Evolutionary conservation across 2,329 filamentous ascomycete genomes (phyloP).

Genomic region (Calonectria hongkongensis): DNA sequence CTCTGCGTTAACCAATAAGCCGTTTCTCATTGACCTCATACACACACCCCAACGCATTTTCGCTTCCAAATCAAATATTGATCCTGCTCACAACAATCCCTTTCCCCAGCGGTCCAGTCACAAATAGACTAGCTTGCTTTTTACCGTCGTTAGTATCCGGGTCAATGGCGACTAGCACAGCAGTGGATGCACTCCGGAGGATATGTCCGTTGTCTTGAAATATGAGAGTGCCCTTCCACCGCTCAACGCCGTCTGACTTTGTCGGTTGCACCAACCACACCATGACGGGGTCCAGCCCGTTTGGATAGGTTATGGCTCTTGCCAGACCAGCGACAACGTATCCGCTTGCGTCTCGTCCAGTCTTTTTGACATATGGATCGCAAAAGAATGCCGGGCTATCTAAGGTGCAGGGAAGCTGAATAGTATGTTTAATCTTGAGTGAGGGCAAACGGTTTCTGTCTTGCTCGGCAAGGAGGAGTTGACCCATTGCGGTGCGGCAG

Average conservation of each 20-base stretch:
- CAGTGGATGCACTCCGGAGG: not conserved
- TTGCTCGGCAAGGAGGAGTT: not conserved
- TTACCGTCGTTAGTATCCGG: not conserved
- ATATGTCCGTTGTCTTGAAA: constrained; percentile 7
- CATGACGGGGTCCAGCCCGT: constrained; percentile 13
- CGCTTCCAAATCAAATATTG: not conserved
- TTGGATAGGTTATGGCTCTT: not conserved
- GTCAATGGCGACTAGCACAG: constrained; percentile 8
- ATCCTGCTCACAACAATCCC: constrained; percentile 16
- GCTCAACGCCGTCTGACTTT: not conserved
- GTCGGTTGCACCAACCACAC: constrained; percentile 13
- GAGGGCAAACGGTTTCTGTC: not conserved
- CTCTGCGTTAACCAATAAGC: not conserved
- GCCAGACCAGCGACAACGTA: constrained; percentile 7
- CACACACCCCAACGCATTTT: not conserved
- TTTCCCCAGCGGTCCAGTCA: constrained; percentile 2
- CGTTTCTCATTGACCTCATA: constrained; percentile 16
- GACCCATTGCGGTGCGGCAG: constrained; percentile 4
- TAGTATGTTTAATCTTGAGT: constrained; percentile 14
- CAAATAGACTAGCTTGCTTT: constrained; percentile 16
- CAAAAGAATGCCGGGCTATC: constrained; percentile 3
- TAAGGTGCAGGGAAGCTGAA: constrained; percentile 11
- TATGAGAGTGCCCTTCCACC: not conserved
- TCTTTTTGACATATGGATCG: constrained; percentile 19
- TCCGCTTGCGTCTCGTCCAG: constrained; percentile 2